A percentile compares a stretch with the other conserved stretches of the same genome.
Conservation (phyloP, 1,284 basidiomycete genomes). For the Hypsizygus ulmarius region DNA sequence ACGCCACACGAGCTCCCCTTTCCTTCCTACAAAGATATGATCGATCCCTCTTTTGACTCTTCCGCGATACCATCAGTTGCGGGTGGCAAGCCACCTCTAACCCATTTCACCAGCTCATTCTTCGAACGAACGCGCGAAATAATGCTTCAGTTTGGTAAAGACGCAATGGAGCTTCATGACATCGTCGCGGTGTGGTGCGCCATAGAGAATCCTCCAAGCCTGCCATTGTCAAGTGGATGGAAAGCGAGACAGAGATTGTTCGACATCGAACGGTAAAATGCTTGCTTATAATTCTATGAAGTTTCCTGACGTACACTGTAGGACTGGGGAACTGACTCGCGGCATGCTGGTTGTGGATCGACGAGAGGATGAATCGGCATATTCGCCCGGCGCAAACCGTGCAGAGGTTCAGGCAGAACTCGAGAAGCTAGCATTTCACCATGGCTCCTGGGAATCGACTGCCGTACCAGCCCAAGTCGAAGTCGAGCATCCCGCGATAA, state of each 20-base stretch:
- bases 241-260: constrained; percentile 49
- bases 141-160: constrained; percentile 72
- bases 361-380: constrained; percentile 55
- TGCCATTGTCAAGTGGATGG: constrained; percentile 48
- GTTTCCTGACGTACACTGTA: constrained; percentile 19
- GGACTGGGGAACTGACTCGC: constrained; percentile 55
- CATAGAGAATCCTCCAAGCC: constrained; percentile 58
- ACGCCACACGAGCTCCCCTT: constrained; percentile 79
- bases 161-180: constrained; percentile 85
- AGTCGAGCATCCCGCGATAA: constrained; percentile 34
- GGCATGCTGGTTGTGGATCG: constrained; percentile 77
- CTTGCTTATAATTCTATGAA: background rate
- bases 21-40: constrained; percentile 47
- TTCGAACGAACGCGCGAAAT: constrained; percentile 71
- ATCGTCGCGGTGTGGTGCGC: constrained; percentile 82
- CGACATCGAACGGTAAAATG: constrained; percentile 61
- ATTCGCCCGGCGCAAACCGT: constrained; percentile 61
- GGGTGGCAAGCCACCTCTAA: constrained; percentile 50
- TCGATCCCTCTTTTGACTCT: constrained; percentile 57
- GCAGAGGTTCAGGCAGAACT: constrained; percentile 56
- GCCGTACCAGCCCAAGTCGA: constrained; percentile 54
- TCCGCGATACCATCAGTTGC: constrained; percentile 43
- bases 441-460: constrained; percentile 46
- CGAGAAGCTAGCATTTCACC: constrained; percentile 34
- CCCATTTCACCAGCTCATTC: constrained; percentile 79